phyloP scores from a whole-genome alignment of 805 yeast genomes.

The Teunomyces kruisii region DNA sequence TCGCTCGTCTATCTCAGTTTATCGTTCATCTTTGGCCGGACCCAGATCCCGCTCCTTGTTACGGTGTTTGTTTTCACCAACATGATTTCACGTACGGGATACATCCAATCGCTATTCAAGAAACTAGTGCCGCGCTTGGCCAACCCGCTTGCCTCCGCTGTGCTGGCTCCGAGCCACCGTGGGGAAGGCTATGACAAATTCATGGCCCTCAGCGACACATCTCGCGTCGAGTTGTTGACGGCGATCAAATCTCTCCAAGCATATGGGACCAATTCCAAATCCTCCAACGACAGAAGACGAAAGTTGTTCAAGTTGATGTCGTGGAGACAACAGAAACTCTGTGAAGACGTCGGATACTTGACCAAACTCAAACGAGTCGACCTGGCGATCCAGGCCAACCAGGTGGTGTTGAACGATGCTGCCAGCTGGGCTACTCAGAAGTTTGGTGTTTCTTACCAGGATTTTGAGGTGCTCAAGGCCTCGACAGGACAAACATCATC shows the following conservation, averaged over 20 bases:
- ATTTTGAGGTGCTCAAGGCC: constrained; percentile 17
- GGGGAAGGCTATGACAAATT: not conserved
- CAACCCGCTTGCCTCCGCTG: not conserved
- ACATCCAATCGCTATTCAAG: constrained; percentile 16
- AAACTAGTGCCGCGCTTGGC: constrained; percentile 1
- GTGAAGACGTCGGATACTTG: constrained; percentile 52
- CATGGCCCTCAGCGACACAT: constrained; percentile 11
- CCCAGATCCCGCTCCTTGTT: constrained; percentile 27
- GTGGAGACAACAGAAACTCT: constrained; percentile 56
- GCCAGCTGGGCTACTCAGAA: constrained; percentile 41
- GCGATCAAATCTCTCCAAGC: constrained; percentile 49
- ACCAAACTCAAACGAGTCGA: constrained; percentile 54
- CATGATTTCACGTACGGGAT: constrained; percentile 30
- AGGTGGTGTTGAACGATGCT: constrained; percentile 44
- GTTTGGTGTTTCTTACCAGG: constrained; percentile 45
- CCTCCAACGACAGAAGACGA: constrained; percentile 47
- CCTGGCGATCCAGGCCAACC: constrained; percentile 46
- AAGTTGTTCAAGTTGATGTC: constrained; percentile 47
- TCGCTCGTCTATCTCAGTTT: constrained; percentile 20
- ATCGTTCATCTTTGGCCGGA: constrained; percentile 15
- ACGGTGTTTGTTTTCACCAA: constrained; percentile 31
- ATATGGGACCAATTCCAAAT: constrained; percentile 39
- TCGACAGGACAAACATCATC: constrained; percentile 12
- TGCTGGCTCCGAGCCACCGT: not conserved
- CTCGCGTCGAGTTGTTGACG: constrained; percentile 31